A percentile compares a stretch with the other conserved stretches of the same genome.
Conservation (phyloP, 2,329 filamentous ascomycete genomes). For the Alternaria brassicae region DNA sequence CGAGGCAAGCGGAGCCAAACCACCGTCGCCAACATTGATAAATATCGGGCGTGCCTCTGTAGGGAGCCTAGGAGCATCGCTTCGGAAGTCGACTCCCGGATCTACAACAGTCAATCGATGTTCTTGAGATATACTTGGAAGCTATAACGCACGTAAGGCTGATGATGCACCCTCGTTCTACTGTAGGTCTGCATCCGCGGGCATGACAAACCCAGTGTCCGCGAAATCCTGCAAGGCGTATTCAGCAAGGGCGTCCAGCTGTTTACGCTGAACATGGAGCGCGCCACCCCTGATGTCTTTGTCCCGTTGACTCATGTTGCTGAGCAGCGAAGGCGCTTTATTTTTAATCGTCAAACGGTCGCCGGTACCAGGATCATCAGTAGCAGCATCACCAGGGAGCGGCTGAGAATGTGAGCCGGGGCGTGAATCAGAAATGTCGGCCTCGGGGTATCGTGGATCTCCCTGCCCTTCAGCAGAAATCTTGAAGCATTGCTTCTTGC, state of each 20-base stretch:
- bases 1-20: background rate
- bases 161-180: constrained; percentile 14
- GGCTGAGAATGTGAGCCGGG: constrained; percentile 15
- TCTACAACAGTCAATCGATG: background rate
- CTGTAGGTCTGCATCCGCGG: constrained; percentile 50
- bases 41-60: background rate
- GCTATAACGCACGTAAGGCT: background rate
- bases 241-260: constrained; percentile 55
- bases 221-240: constrained; percentile 55
- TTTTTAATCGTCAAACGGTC: constrained; percentile 21
- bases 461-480: constrained; percentile 54
- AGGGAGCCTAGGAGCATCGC: background rate
- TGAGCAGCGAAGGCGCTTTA: constrained; percentile 44
- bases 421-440: constrained; percentile 11
- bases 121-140: background rate
- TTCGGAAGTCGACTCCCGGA: background rate
- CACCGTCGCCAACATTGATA: background rate
- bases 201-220: constrained; percentile 57
- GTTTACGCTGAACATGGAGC: constrained; percentile 58
- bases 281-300: constrained; percentile 49
- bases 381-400: constrained; percentile 12
- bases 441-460: constrained; percentile 49
- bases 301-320: constrained; percentile 48
- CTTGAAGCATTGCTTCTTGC: constrained; percentile 48
- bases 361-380: constrained; percentile 5